These are phyloP conservation scores for Exobasidium cylindrosporum DNA, from an alignment of 1,284 basidiomycete species.

Conservation along the genomic window DNA sequence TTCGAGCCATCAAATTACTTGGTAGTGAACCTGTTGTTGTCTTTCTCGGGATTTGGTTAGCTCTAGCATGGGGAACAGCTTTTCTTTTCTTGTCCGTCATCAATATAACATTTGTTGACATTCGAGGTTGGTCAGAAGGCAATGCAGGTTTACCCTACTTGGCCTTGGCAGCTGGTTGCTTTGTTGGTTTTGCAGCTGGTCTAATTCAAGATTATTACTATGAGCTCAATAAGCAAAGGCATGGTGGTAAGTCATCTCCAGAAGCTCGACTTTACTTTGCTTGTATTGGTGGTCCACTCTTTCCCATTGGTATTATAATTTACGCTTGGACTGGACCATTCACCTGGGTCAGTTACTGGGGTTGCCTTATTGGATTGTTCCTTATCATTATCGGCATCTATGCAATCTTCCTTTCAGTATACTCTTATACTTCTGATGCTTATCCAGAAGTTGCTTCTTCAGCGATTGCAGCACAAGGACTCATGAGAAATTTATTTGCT, in stretches of 20 bases:
- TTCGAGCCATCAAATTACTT: conserved; percentile 49
- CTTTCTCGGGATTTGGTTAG: conserved; percentile 40
- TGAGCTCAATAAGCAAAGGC: conserved; percentile 26
- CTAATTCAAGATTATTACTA: conserved; percentile 41
- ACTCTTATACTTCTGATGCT: conserved; percentile 33
- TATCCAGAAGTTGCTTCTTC: conserved; percentile 36
- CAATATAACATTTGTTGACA: conserved; percentile 52
- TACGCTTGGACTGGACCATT: conserved; percentile 36
- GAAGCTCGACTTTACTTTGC: conserved; percentile 44
- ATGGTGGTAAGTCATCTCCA: conserved; percentile 34
- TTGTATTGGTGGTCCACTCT: conserved; percentile 29
- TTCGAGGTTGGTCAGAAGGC: conserved; percentile 54
- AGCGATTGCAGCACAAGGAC: conserved; percentile 40
- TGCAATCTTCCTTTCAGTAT: conserved; percentile 37
- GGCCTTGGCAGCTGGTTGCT: conserved; percentile 47
- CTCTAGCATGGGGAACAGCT: conserved; percentile 12
- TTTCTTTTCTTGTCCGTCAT: conserved; percentile 46
- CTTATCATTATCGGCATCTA: conserved; percentile 44
- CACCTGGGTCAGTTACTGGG: conserved; percentile 38
- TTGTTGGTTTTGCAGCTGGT: conserved; percentile 47
- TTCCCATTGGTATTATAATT: conserved; percentile 41
- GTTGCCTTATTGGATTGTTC: conserved; percentile 33
- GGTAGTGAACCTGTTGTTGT: too few species aligned
- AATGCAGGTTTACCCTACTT: conserved; percentile 54
- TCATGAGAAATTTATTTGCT: conserved; percentile 41